A percentile compares a stretch with the other conserved stretches of the same genome.
Evolutionary conservation across 768 basidiomycete genomes (phyloP).

Genomic region (Tricholoma bakamatsutake): DNA sequence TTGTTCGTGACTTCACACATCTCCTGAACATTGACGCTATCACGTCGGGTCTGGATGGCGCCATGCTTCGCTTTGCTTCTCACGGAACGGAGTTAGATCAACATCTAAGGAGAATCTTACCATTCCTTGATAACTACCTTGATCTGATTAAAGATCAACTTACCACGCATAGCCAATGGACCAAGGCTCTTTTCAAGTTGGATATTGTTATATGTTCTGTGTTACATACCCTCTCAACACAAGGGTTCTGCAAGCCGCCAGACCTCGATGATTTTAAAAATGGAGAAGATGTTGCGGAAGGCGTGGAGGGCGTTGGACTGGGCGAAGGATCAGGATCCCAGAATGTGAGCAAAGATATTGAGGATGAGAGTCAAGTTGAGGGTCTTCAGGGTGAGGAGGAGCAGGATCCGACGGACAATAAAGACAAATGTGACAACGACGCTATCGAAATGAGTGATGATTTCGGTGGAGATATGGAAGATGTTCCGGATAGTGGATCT

Average conservation of each 20-base stretch:
- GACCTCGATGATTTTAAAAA: conserved; percentile 56
- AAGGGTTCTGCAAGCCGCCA: conserved; percentile 91
- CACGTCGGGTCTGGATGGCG: conserved; percentile 30
- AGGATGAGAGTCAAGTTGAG: conserved; percentile 95
- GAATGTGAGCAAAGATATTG: conserved; percentile 90
- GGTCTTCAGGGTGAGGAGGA: conserved; percentile 71
- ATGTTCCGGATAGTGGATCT: conserved; percentile 64
- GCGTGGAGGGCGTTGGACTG: conserved; percentile 74
- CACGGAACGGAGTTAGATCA: conserved; percentile 25
- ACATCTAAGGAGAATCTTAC: conserved; percentile 45
- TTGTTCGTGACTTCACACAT: conserved; percentile 39
- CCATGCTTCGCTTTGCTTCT: conserved; percentile 34
- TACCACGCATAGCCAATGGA: conserved; percentile 54
- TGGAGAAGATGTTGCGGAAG: conserved; percentile 42
- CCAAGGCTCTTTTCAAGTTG: conserved; percentile 79
- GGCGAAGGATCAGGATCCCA: conserved; percentile 83
- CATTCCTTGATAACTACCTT: conserved; percentile 70
- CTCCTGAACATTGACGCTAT: conserved; percentile 44
- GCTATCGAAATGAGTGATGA: conserved; percentile 91
- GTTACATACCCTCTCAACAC: conserved; percentile 63
- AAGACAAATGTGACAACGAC: conserved; percentile 50
- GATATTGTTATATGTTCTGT: conserved; percentile 71
- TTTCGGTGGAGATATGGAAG: conserved; percentile 81
- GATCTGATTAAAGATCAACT: conserved; percentile 54
- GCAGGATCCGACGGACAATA: conserved; percentile 37